These are phyloP conservation scores for Diplodia mutila DNA, from an alignment of 2,329 filamentous ascomycete genomes.

Conservation along the genomic window DNA sequence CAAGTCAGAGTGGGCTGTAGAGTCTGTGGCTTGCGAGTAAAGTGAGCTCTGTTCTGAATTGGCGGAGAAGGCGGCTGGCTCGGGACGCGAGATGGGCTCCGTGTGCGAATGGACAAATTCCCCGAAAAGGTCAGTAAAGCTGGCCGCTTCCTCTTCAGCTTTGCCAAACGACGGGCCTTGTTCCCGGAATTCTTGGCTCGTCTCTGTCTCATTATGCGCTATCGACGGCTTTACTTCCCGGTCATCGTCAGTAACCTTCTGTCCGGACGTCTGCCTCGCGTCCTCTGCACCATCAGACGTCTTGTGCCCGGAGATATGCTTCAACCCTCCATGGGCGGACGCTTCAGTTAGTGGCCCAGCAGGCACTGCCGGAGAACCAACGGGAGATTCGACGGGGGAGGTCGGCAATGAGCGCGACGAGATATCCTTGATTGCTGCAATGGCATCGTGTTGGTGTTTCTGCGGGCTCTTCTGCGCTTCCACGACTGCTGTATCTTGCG, in stretches of 20 bases:
- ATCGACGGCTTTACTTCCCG: not conserved
- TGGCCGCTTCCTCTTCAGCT: slow-evolving; percentile 2
- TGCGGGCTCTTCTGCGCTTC: slow-evolving; percentile 59
- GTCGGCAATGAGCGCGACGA: slow-evolving; percentile 64
- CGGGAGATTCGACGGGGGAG: slow-evolving; percentile 55
- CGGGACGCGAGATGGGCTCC: not conserved
- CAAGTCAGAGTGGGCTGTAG: slow-evolving; percentile 4
- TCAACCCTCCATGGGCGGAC: not conserved
- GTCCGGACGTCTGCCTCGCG: not conserved
- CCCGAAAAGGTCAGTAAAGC: slow-evolving; percentile 7
- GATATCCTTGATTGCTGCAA: slow-evolving; percentile 68
- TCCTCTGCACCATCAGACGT: not conserved
- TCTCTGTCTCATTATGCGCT: not conserved
- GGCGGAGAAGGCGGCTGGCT: slow-evolving; percentile 9
- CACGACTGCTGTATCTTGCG: slow-evolving; percentile 67
- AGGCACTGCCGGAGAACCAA: slow-evolving; percentile 44
- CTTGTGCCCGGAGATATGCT: slow-evolving; percentile 19
- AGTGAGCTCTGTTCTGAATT: slow-evolving; percentile 15
- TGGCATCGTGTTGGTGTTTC: slow-evolving; percentile 63
- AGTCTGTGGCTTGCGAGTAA: slow-evolving; percentile 12
- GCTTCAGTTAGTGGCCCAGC: not conserved
- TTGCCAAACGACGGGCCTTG: slow-evolving; percentile 2
- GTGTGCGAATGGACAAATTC: slow-evolving; percentile 6
- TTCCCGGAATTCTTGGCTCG: slow-evolving; percentile 3
- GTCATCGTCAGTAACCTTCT: not conserved